Base-by-base conservation (phyloP, 1,284 basidiomycete species). In the Paramarasmius palmivorus region DNA sequence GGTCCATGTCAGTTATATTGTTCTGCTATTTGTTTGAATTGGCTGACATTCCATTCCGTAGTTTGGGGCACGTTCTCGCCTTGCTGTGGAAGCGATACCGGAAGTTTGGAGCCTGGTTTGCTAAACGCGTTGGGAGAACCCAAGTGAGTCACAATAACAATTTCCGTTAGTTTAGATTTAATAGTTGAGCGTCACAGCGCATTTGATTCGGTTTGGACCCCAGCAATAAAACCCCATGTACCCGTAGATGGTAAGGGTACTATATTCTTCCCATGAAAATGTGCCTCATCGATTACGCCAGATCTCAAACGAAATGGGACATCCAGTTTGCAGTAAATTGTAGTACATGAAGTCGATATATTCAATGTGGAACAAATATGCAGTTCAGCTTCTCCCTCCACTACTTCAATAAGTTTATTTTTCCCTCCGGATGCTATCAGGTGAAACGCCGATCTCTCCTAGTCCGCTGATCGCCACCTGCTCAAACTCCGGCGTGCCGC, bases 41-140 rank as follows among this genome's bases (percentile, higher is more conserved):
- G 4, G 34, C 22, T 23, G 23, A 20, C 19, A 15, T 41, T 40
- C 10, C 14, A 20, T 1, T 2, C 5, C 7, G 32, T 54, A 76
- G 74, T 78, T 25, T 78, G 75, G 76, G 75, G 75, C 9, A 71
- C 71, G 2, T 59, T 56, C 54, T 71, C 71, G 4, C 69, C 74
- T 12, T 78, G 76, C 59, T 78, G 76, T 56, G 76, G 76, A n/a
- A 54, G 69, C 0, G 72, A 73, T 50, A 75, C 71, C 1, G 75
- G 75, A 4, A 76, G 73, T 51, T 66, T 77, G 41, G 76, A 78
- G 56, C 75, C 76, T 36, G 73, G 72, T 17, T 60, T 68, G 38
- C 50, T 72, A 20, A 75, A 71, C 38, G 68, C 67, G 40, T 42
- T 65, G 15, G 72, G 71, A n/a, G 57, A 57, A 55, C 69, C 69